phyloP scores from a whole-genome alignment of 257 asterid genomes.

The Solanum bulbocastanum region DNA sequence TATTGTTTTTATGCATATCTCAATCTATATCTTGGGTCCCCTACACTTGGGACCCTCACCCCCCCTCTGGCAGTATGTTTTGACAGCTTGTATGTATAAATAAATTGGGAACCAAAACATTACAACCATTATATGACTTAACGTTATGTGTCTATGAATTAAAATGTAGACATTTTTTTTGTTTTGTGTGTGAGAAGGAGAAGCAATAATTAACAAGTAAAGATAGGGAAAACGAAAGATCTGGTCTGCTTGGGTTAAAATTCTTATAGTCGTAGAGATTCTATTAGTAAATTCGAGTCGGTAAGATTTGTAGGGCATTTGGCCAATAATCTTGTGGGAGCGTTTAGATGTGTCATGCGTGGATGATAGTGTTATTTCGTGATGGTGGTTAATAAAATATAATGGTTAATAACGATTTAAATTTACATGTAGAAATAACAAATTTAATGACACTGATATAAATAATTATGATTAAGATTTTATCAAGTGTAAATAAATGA shows the following conservation, averaged over 20 bases:
- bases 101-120: slow-evolving; percentile 5
- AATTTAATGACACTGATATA: too few relatives aligned
- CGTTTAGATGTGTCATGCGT: neutral
- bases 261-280: neutral
- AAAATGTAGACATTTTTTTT: neutral
- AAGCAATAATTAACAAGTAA: neutral
- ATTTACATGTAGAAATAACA: too few relatives aligned
- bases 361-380: neutral
- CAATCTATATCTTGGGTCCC: slow-evolving; percentile 37
- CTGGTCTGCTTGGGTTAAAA: neutral
- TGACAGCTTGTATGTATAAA: slow-evolving; percentile 17
- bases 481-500: too few relatives aligned
- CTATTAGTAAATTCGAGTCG: neutral
- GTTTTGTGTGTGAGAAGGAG: neutral
- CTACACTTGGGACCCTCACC: slow-evolving; percentile 4
- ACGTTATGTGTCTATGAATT: neutral
- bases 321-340: neutral
- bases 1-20: slow-evolving; percentile 48
- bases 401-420: too few relatives aligned
- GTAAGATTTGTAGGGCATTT: neutral
- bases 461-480: too few relatives aligned
- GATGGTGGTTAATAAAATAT: too few relatives aligned
- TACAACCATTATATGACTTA: neutral
- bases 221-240: neutral
- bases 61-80: slow-evolving; percentile 24